A percentile compares a stretch with the other conserved stretches of the same genome.
phyloP scores from a whole-genome alignment of 1,284 basidiomycete genomes.

The Moniliella sp. region DNA sequence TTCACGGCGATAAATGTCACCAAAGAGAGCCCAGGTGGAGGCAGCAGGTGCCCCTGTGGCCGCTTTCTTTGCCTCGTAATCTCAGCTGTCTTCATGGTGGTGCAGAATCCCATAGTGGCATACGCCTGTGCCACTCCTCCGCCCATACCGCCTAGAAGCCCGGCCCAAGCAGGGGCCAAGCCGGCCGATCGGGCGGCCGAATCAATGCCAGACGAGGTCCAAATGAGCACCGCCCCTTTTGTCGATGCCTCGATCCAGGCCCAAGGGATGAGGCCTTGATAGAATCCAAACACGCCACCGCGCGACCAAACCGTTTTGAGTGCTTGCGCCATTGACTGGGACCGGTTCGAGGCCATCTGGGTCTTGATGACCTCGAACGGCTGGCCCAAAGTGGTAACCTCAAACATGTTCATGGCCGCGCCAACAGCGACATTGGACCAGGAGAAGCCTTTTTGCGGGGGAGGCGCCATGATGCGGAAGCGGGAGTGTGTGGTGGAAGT shows the following conservation, averaged over 20 bases:
- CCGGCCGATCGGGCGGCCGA: constrained; percentile 47
- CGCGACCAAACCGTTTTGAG: no score
- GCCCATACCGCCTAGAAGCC: constrained; percentile 93
- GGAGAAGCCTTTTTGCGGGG: constrained; percentile 5
- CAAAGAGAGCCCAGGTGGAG: constrained; percentile 72
- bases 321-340: no score
- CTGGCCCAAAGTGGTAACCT: no score
- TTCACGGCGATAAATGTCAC: constrained; percentile 76
- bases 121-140: constrained; percentile 96
- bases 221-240: constrained; percentile 85
- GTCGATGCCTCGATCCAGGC: constrained; percentile 99
- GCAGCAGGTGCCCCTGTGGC: constrained; percentile 67
- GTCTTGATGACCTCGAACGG: no score
- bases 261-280: no score
- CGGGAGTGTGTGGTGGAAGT: no score
- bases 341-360: no score
- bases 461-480: background rate
- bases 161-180: constrained; percentile 57
- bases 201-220: constrained; percentile 86
- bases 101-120: constrained; percentile 97
- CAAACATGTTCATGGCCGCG: constrained; percentile 48
- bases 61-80: constrained; percentile 93
- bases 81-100: constrained; percentile 45
- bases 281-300: no score
- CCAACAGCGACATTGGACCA: constrained; percentile 99